Evolutionary conservation across 2,329 filamentous ascomycete species (phyloP).

Genomic region (Pseudogymnoascus sp.): DNA sequence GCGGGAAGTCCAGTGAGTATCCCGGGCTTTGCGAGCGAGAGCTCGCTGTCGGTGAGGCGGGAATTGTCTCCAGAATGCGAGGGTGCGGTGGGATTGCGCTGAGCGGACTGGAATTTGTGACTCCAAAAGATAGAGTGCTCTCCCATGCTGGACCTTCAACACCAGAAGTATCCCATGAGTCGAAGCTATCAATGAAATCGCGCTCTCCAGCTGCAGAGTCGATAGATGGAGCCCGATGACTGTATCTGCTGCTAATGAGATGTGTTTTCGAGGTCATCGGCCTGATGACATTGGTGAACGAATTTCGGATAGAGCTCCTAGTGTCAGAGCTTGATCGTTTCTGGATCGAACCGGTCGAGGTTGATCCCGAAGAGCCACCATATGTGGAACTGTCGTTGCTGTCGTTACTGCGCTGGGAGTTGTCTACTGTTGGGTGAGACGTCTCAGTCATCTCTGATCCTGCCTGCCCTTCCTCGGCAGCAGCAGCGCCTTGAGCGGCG

Average conservation of each 20-base stretch:
- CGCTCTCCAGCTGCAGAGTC: conserved; percentile 32
- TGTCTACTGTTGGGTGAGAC: conserved; percentile 9
- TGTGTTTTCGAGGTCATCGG: conserved; percentile 50
- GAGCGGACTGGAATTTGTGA: conserved; percentile 32
- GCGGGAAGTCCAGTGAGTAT: conserved; percentile 47
- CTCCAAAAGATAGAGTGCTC: conserved; percentile 44
- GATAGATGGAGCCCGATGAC: conserved; percentile 38
- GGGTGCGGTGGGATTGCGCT: conserved; percentile 29
- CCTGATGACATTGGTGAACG: conserved; percentile 40
- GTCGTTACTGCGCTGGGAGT: conserved; percentile 14
- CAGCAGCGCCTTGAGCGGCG: background rate
- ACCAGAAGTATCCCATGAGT: conserved; percentile 65
- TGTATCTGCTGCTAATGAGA: conserved; percentile 38
- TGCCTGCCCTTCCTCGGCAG: background rate
- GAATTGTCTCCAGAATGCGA: conserved; percentile 62
- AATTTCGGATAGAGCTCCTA: conserved; percentile 40
- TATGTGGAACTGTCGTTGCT: conserved; percentile 15
- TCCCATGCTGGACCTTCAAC: conserved; percentile 52
- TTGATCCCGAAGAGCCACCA: conserved; percentile 18
- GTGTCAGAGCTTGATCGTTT: conserved; percentile 39
- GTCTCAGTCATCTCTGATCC: background rate
- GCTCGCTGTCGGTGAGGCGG: conserved; percentile 55
- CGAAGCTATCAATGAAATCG: conserved; percentile 49
- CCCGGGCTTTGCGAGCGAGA: conserved; percentile 54
- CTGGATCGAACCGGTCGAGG: conserved; percentile 37